Conservation (phyloP, 106 monocot species). For the Acanthochlamys bracteata region DNA sequence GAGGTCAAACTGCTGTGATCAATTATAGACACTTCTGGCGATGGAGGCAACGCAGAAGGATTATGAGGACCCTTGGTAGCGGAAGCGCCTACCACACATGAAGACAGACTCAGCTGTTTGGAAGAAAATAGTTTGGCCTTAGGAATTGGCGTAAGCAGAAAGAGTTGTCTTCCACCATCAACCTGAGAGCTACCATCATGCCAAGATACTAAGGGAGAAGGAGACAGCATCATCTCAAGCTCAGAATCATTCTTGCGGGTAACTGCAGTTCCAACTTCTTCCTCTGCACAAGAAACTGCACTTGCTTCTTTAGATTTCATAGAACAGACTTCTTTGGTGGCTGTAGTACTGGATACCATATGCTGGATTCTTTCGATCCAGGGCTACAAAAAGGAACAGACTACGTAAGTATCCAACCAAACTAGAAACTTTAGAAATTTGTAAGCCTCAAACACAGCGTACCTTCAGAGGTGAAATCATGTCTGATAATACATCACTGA, state of each 20-base stretch:
- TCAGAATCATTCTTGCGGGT: conserved; percentile 12
- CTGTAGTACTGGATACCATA: conserved; percentile 12
- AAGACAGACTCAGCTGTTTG: conserved; percentile 16
- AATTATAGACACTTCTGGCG: neutral
- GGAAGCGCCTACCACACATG: conserved; percentile 9
- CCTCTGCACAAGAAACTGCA: conserved; percentile 15
- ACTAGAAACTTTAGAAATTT: neutral
- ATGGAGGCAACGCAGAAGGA: conserved; percentile 9
- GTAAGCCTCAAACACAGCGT: neutral
- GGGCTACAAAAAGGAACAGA: conserved; percentile 25
- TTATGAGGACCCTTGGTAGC: neutral
- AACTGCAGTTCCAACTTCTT: conserved; percentile 3
- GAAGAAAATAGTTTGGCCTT: conserved; percentile 28
- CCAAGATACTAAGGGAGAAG: conserved; percentile 92
- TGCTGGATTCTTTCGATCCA: conserved; percentile 58
- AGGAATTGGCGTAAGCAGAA: conserved; percentile 78
- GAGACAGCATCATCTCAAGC: conserved; percentile 53
- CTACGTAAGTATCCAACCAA: neutral
- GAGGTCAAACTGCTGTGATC: neutral
- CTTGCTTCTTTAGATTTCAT: neutral
- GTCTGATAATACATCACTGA: conserved; percentile 39
- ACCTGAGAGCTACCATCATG: conserved; percentile 36
- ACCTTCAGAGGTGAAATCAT: conserved; percentile 71
- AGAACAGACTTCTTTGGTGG: neutral
- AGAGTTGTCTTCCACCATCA: conserved; percentile 62